Evolutionary conservation across 192 early-diverging fungal species (phyloP).

Genomic region (Entomortierella chlamydospora): DNA sequence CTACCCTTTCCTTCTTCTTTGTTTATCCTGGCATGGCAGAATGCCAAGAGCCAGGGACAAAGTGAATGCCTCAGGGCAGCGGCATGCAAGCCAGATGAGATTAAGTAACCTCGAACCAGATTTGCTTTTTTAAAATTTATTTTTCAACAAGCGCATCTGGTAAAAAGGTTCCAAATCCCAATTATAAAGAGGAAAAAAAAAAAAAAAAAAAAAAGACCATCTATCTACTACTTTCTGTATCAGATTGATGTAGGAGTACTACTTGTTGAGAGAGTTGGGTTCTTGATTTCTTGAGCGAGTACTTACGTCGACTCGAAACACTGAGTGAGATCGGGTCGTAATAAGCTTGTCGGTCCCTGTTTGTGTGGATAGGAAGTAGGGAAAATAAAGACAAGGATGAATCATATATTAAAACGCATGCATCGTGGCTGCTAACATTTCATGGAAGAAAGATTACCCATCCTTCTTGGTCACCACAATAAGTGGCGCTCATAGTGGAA

Average conservation of each 20-base stretch:
- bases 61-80: background rate
- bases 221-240: background rate
- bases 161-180: background rate
- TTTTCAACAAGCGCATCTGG: background rate
- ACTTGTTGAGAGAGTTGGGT: background rate
- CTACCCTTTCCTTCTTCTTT: background rate
- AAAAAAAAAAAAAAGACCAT: too few species aligned
- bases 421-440: too few species aligned
- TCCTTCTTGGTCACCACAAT: conserved; percentile 8
- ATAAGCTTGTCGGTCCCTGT: conserved; percentile 5
- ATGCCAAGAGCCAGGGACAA: background rate
- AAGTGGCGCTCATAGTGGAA: conserved; percentile 1
- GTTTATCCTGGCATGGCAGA: background rate
- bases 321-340: conserved; percentile 5
- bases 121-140: background rate
- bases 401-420: too few species aligned
- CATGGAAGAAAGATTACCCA: conserved; percentile 1
- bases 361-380: background rate
- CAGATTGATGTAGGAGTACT: too few species aligned
- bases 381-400: background rate
- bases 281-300: background rate
- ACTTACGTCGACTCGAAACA: conserved; percentile 29
- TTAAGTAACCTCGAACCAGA: background rate
- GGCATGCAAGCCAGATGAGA: background rate
- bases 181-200: too few species aligned